Evolutionary conservation across 2,329 filamentous ascomycete species (phyloP), one percentile per base, ranked within the genome.

Genomic region (Falciphora oryzae): DNA sequence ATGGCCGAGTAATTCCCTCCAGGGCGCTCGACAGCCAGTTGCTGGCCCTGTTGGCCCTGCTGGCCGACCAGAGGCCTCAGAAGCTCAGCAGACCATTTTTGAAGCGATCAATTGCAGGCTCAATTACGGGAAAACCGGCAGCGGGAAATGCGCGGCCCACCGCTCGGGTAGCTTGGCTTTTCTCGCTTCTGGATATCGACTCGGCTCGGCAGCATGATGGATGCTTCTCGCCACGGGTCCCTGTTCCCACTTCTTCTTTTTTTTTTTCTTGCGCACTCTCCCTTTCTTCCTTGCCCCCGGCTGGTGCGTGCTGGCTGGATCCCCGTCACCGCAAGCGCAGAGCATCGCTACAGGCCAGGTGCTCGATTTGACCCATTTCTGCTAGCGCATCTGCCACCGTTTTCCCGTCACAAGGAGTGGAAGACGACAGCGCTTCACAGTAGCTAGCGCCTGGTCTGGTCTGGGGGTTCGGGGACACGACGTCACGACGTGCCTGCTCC

Each of bases 1-100:
- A 50, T 56, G 25, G 25, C 64, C 61, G 64, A 59, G 44, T 38
- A 44, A 64, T 57, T 58, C 44, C 13, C 32, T 28, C 57, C 56
- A 35, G 38, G 38, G 18, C 38, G 11, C 4, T 22, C 38, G 38
- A 50, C 16, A 50, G 38, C 38, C 38, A 50, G 38, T 50, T 50
- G 38, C 38, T 13, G 63, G 22, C 58, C 44, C 32, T 60, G 56
- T 13, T 63, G 25, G 35, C 29, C 28, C 8, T 44, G 28, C 7
- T 57, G 29, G 8, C 62, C 56, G 18, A 14, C 53, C 53, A 25
- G 53, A 35, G 32, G 11, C 32, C 11, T 14, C 32, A 35, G 32
- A 11, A 14, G 32, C 29, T 29, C 6, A 29, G 11, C 11, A 35
- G 11, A 11, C 11, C 32, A 14, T 35, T 35, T 35, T 11, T 35